Base-by-base conservation (phyloP, 495 filamentous ascomycete genomes). In the Viridothelium virens region DNA sequence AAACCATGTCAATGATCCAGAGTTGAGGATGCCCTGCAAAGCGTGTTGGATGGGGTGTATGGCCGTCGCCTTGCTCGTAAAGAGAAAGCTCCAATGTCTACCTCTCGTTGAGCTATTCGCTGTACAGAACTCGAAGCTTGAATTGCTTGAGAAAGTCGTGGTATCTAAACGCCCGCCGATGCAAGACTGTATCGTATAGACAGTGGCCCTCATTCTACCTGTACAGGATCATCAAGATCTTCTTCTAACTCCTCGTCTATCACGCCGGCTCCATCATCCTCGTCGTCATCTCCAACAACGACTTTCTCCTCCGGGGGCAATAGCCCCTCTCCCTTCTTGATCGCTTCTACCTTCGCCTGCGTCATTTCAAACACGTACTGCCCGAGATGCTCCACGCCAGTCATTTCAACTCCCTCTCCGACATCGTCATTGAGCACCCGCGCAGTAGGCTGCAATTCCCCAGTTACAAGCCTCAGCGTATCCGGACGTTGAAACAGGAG, bases 301-400 rank as follows among this genome's bases (percentile, higher is more conserved):
- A 66, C n/a, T 25, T 62, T 67, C 39, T 48, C 67, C 31, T 18
- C 66, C 34, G 34, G 39, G 16, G 67, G 67, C 63, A 70, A 31
- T 47, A 63, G 59, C 34, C 63, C 75, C 50, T 65, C 65, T 72
- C 69, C 79, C 76, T 63, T 78, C 82, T 74, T 82, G 75, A 89
- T 75, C 53, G 82, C 82, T 71, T 87, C 82, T 4, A 96, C 77
- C 75, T 89, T 94, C 31, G 92, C 90, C 70, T 87, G 82, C 12
- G 92, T 93, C 91, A 98, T 97, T 78, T 98, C 91, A 77, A 86
- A 96, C 33, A 98, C 94, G 78, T 96, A 97, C 78, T 96, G 90
- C 4, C 94, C 95, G 44, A 98, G 77, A 81, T 98, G 94, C 78
- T 97, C 94, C 7, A 97, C 86, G 38, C 90, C 85, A 71, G 90